A percentile compares a stretch with the other conserved stretches of the same genome.
Evolutionary conservation across 169 alveolate genomes (phyloP).

Genomic region (Plasmodium billcollinsi): DNA sequence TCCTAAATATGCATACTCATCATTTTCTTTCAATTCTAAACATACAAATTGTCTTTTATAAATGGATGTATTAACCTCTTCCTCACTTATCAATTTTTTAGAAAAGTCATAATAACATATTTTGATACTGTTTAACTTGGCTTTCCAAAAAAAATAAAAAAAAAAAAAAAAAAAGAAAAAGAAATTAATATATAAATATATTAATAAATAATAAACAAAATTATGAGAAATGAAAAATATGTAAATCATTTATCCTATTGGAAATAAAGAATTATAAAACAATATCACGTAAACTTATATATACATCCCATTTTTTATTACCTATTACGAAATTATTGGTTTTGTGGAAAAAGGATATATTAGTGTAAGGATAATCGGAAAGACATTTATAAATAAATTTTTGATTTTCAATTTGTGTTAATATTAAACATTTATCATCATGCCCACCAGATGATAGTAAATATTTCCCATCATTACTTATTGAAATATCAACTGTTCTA

Average conservation of each 20-base stretch:
- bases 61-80: constrained; percentile 66
- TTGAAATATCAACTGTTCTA: constrained; percentile 51
- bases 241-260: neutral
- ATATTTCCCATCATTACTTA: constrained; percentile 72
- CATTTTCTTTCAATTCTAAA: constrained; percentile 59
- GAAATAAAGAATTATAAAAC: neutral
- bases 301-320: neutral
- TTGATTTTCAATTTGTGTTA: constrained; percentile 63
- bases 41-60: constrained; percentile 68
- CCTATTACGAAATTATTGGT: constrained; percentile 70
- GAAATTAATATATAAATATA: neutral
- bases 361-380: constrained; percentile 67
- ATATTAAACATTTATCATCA: constrained; percentile 53
- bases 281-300: too few species aligned
- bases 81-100: constrained; percentile 59
- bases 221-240: too few species aligned
- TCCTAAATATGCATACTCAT: constrained; percentile 66
- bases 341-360: constrained; percentile 62
- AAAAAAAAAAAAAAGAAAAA: too few species aligned
- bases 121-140: constrained; percentile 58
- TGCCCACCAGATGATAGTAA: constrained; percentile 73
- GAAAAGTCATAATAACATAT: constrained; percentile 70
- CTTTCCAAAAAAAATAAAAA: neutral
- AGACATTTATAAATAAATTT: constrained; percentile 60
- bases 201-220: neutral